Evolutionary conservation across 2,329 filamentous ascomycete genomes (phyloP), one percentile per base, ranked within the genome.

Genomic region (Fusarium gaditjirri): DNA sequence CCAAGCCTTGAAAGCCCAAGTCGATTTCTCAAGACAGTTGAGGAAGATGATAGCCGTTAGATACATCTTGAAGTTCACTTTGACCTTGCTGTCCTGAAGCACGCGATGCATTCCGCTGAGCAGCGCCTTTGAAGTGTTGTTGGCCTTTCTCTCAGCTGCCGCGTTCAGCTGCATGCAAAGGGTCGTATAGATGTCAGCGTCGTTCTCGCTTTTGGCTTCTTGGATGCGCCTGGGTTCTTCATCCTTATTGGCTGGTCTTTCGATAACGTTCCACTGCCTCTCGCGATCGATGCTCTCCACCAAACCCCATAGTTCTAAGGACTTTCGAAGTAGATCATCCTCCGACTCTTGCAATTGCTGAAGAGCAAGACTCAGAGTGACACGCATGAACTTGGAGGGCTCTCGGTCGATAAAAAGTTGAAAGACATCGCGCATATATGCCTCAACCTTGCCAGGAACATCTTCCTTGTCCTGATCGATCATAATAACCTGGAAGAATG

Each of bases 1-100:
- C 89, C 89, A 92, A 4, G 88, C 89, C 70, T 91, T 90, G 81
- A 91, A 91, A 2, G 88, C 87, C 90, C 90, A 92, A 0, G 89
- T 91, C 0, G 89, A 89, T 80, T 91, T 92, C 77, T 92, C 90
- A 19, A 91, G 84, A 71, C 89, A 91, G 75, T 90, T 91, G 52
- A 92, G 85, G 68, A 91, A 87, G 59, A 92, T 87, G 61, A 92
- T 79, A 6, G 88, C 86, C 6, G 89, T 86, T 27, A 91, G 85
- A 74, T 90, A 91, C 80, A 90, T 87, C 71, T 86, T 86, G 75
- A 90, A 90, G 36, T 86, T 87, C 58, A 89, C 84, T 73, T 86
- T 88, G 61, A 84, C 85, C 75, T 90, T 89, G 79, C 87, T 88
- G 75, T 90, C 88, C 65, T 90, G 86, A 36, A 92, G 82, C 41